phyloP scores from a whole-genome alignment of 345 rosid genomes.

The Fremontodendron californicum region DNA sequence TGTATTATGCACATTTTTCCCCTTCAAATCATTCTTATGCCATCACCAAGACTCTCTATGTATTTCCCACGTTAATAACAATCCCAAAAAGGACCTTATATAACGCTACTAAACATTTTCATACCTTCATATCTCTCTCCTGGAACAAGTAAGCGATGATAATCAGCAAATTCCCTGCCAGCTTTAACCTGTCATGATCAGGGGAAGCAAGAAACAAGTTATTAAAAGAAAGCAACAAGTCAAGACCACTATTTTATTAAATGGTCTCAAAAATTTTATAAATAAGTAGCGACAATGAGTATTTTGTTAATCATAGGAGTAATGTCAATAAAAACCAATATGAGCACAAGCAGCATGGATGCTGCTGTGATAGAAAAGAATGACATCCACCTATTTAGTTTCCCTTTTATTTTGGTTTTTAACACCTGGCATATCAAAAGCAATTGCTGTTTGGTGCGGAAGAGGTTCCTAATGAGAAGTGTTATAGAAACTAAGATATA shows the following conservation, averaged over 20 bases:
- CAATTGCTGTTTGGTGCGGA: background rate
- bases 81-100: background rate
- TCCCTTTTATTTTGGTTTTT: too few relatives aligned
- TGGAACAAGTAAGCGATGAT: conserved; percentile 73
- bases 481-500: background rate
- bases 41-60: background rate
- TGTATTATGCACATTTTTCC: background rate
- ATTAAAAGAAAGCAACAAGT: background rate
- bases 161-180: conserved; percentile 59
- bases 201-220: conserved; percentile 4
- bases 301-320: background rate
- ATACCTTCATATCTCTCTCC: conserved; percentile 78
- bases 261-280: background rate
- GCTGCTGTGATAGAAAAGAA: background rate
- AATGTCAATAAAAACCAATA: background rate
- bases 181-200: conserved; percentile 55
- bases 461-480: background rate
- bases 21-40: background rate
- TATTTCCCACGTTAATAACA: background rate
- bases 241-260: background rate
- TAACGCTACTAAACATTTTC: background rate
- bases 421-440: too few relatives aligned
- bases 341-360: background rate
- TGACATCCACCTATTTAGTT: background rate
- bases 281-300: background rate